Conservation (phyloP, 2,329 filamentous ascomycete genomes). For the Sporothrix variecibatus region DNA sequence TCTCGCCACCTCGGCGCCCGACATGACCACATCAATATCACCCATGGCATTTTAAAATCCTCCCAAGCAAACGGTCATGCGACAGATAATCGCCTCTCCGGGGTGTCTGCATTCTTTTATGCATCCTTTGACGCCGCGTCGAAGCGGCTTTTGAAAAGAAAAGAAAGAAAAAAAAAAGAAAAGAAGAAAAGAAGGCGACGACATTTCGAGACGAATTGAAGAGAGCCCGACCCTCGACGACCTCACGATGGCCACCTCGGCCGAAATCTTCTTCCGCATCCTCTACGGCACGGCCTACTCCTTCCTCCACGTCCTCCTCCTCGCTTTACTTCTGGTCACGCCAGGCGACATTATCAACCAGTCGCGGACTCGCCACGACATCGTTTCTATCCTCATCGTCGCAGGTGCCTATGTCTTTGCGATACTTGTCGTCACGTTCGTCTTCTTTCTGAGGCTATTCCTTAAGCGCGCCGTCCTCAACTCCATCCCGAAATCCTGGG, state of each 20-base stretch:
- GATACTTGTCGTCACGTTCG: slow-evolving; percentile 66
- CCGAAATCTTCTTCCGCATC: slow-evolving; percentile 68
- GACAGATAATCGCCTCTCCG: not conserved
- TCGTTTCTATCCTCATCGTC: slow-evolving; percentile 83
- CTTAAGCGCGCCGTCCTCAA: slow-evolving; percentile 78
- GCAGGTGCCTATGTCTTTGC: slow-evolving; percentile 74
- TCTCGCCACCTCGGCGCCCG: not conserved
- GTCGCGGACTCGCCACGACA: slow-evolving; percentile 64
- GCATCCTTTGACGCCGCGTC: slow-evolving; percentile 6
- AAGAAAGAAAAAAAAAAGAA: not conserved
- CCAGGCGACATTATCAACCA: slow-evolving; percentile 81
- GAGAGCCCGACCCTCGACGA: not conserved
- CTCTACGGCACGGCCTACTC: slow-evolving; percentile 80
- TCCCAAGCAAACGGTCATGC: slow-evolving; percentile 19
- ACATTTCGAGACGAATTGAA: not conserved
- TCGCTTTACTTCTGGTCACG: slow-evolving; percentile 74
- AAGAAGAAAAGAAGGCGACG: not conserved
- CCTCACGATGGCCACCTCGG: slow-evolving; percentile 43
- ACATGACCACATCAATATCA: slow-evolving; percentile 3
- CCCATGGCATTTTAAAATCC: not conserved
- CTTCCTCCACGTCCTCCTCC: slow-evolving; percentile 70
- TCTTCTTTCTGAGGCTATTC: slow-evolving; percentile 84
- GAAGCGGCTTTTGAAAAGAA: not conserved
- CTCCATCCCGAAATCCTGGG: slow-evolving; percentile 82
- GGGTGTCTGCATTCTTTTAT: slow-evolving; percentile 16